Conservation (phyloP, 768 basidiomycete species). For the Tulasnella sp. region DNA sequence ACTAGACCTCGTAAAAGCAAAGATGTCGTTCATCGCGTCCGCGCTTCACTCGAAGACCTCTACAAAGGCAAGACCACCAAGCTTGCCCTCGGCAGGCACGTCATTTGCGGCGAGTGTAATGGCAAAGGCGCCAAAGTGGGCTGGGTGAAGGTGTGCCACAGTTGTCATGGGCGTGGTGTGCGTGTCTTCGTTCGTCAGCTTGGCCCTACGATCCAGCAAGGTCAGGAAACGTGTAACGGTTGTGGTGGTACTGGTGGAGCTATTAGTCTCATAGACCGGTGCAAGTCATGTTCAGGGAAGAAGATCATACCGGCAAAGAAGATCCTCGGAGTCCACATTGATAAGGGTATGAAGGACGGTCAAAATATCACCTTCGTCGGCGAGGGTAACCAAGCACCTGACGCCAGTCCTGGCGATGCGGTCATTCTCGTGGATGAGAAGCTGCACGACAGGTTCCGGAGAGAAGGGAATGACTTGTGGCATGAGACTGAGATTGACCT, state of each 20-base stretch:
- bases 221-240: conserved; percentile 87
- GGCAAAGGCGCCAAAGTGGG: conserved; percentile 99
- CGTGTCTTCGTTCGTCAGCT: conserved; percentile 88
- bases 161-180: conserved; percentile 81
- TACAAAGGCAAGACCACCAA: conserved; percentile 99
- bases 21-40: conserved; percentile 92
- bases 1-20: conserved; percentile 89
- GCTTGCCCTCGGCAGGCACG: conserved; percentile 87
- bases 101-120: conserved; percentile 84
- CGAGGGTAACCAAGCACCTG: conserved; percentile 86
- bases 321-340: no score
- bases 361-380: conserved; percentile 80
- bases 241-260: conserved; percentile 89
- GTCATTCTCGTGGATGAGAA: conserved; percentile 89
- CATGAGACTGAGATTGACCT: conserved; percentile 85
- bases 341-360: conserved; percentile 93
- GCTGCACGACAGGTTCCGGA: conserved; percentile 73
- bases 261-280: conserved; percentile 86
- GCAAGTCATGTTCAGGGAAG: conserved; percentile 86
- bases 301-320: conserved; percentile 91
- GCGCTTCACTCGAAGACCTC: conserved; percentile 93
- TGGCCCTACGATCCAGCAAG: conserved; percentile 99
- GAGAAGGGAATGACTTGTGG: conserved; percentile 77
- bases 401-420: conserved; percentile 81
- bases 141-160: conserved; percentile 63